phyloP scores from a whole-genome alignment of 148 eudicot genomes.

The Fagopyrum tataricum region DNA sequence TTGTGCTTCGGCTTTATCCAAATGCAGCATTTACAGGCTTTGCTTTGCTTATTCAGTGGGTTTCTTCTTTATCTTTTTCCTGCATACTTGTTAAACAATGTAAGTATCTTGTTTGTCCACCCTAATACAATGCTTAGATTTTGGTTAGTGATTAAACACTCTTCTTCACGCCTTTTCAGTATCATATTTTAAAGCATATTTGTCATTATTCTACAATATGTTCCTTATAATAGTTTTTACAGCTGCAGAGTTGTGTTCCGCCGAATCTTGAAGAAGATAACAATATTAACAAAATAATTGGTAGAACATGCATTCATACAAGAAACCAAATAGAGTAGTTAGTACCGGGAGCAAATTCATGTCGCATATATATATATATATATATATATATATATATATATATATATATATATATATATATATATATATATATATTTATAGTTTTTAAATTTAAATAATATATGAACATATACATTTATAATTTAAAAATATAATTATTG shows the following conservation, averaged over 20 bases:
- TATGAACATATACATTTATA: too few species aligned
- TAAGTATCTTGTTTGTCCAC: not conserved
- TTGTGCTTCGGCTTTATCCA: not conserved
- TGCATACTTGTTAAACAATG: not conserved
- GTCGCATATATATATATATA: too few species aligned
- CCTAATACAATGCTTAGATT: not conserved
- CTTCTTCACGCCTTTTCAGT: not conserved
- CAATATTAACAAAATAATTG: too few species aligned
- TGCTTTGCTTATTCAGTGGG: slow-evolving; percentile 1
- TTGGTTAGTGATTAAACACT: not conserved
- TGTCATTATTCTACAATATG: not conserved
- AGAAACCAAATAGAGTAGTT: too few species aligned
- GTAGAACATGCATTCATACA: too few species aligned
- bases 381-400: too few species aligned
- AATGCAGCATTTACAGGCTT: not conserved
- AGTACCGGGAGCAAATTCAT: too few species aligned
- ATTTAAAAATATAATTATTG: too few species aligned
- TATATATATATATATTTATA: too few species aligned
- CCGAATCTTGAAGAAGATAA: too few species aligned
- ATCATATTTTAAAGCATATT: not conserved
- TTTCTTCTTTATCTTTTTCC: not conserved
- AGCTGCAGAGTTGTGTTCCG: not conserved
- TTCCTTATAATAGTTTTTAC: not conserved
- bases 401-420: too few species aligned
- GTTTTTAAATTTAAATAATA: too few species aligned